These are phyloP conservation scores for Mycena vitilis DNA, from an alignment of 768 basidiomycete species.

Conservation along the genomic window DNA sequence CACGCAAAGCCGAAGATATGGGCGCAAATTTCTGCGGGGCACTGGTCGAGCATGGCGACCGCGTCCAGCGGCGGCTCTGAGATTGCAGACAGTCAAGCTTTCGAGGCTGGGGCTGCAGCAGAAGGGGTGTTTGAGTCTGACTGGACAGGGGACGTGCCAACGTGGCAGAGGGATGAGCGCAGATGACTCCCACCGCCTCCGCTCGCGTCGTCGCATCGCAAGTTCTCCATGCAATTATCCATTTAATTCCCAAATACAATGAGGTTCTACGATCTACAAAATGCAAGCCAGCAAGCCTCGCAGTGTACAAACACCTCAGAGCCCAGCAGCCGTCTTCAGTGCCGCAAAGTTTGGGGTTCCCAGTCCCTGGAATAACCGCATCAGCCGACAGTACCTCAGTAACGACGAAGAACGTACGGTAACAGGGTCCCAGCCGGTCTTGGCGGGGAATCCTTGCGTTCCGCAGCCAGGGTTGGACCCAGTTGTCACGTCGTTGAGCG, in stretches of 20 bases:
- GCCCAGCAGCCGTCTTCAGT: conserved; percentile 17
- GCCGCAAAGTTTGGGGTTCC: conserved; percentile 7
- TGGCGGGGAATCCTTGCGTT: conserved; percentile 26
- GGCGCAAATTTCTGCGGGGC: conserved; percentile 44
- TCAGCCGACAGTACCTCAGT: no score
- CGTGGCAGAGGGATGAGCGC: no score
- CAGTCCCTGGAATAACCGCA: no score
- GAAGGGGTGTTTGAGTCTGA: no score
- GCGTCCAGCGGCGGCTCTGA: no score
- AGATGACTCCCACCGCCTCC: no score
- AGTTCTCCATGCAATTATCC: no score
- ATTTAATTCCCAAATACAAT: not conserved
- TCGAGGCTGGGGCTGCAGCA: no score
- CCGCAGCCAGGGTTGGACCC: conserved; percentile 37
- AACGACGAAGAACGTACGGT: conserved; percentile 14
- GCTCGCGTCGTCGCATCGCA: no score
- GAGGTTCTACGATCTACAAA: not conserved
- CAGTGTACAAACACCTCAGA: conserved; percentile 24
- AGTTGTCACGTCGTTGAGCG: conserved; percentile 41
- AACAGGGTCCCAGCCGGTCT: conserved; percentile 45
- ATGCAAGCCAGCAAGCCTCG: not conserved
- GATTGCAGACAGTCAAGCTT: no score
- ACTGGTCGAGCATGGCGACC: conserved; percentile 20
- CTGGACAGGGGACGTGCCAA: no score
- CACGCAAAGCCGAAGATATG: conserved; percentile 50